Conservation (phyloP, 108 stramenopile genomes). For the Nitzschia sp. region DNA sequence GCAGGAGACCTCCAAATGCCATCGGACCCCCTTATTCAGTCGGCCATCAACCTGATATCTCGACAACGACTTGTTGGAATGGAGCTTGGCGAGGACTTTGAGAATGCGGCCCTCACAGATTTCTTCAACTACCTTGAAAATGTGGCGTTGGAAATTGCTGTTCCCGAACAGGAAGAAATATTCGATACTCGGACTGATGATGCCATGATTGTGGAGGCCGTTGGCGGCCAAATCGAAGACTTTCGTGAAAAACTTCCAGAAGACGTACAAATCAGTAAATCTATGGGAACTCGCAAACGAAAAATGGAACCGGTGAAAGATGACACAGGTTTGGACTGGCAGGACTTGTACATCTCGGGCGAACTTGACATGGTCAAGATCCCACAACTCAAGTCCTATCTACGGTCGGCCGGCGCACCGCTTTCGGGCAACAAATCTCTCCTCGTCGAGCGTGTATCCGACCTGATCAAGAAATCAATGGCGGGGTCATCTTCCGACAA, state of each 20-base stretch:
- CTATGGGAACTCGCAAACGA: slow-evolving; percentile 35
- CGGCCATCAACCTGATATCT: slow-evolving; percentile 55
- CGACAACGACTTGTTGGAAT: slow-evolving; percentile 29
- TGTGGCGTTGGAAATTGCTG: slow-evolving; percentile 46
- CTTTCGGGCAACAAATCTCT: slow-evolving; percentile 60
- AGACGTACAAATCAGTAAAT: slow-evolving; percentile 33
- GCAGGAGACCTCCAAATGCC: slow-evolving; percentile 17
- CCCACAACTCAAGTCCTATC: slow-evolving; percentile 55
- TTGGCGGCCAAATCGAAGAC: slow-evolving; percentile 47
- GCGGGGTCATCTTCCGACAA: too few relatives aligned
- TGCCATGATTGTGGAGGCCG: slow-evolving; percentile 36
- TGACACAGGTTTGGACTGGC: slow-evolving; percentile 59
- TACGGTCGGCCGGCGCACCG: slow-evolving; percentile 53
- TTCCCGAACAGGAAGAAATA: slow-evolving; percentile 33
- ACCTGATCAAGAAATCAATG: slow-evolving; percentile 15
- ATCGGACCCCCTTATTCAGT: slow-evolving; percentile 47
- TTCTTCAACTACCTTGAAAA: slow-evolving; percentile 73
- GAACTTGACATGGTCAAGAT: slow-evolving; percentile 39
- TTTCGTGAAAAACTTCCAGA: slow-evolving; percentile 52
- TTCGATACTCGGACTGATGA: slow-evolving; percentile 45
- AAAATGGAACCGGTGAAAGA: slow-evolving; percentile 33
- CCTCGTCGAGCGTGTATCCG: slow-evolving; percentile 45
- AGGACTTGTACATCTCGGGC: slow-evolving; percentile 41
- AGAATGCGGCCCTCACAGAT: slow-evolving; percentile 65
- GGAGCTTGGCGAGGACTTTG: slow-evolving; percentile 52